A percentile compares a stretch with the other conserved stretches of the same genome.
Conservation (phyloP, 2,329 filamentous ascomycete genomes). For the Penicillium sp. region DNA sequence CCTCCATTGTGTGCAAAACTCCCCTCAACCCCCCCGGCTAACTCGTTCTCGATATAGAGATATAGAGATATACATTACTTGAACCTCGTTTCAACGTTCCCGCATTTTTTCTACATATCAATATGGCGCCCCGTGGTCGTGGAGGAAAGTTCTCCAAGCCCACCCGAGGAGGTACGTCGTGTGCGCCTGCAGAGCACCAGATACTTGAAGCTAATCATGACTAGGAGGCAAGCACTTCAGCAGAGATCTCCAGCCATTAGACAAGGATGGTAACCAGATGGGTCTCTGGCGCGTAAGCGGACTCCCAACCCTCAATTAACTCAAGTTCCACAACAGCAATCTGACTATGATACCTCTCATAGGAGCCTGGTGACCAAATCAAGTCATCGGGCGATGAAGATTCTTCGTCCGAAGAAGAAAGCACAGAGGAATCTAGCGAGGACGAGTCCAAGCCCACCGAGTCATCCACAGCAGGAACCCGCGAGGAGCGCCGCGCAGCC, state of each 20-base stretch:
- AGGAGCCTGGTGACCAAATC: slow-evolving; percentile 38
- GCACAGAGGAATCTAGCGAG: slow-evolving; percentile 49
- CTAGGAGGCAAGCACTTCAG: slow-evolving; percentile 94
- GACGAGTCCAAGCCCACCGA: slow-evolving; percentile 43
- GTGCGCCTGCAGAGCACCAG: slow-evolving; percentile 23
- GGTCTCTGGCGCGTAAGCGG: slow-evolving; percentile 76
- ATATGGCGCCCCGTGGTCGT: slow-evolving; percentile 62
- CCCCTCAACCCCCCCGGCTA: neutral
- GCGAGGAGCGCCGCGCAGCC: slow-evolving; percentile 81
- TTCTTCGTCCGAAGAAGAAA: slow-evolving; percentile 44
- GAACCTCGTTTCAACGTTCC: neutral
- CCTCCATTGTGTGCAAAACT: neutral
- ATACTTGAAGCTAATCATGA: slow-evolving; percentile 4
- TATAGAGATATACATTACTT: neutral
- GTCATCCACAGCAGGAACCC: slow-evolving; percentile 58
- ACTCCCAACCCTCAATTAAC: slow-evolving; percentile 3
- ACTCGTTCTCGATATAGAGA: neutral
- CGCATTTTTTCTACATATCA: slow-evolving; percentile 4
- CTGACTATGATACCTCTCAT: neutral
- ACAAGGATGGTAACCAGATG: slow-evolving; percentile 82
- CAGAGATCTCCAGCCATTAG: slow-evolving; percentile 80
- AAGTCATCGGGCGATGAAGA: slow-evolving; percentile 51
- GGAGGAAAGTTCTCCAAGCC: slow-evolving; percentile 94
- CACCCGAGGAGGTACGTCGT: slow-evolving; percentile 72
- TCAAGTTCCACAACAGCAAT: slow-evolving; percentile 1